phyloP scores from a whole-genome alignment of 805 yeast species.

The Metschnikowia orientalis region DNA sequence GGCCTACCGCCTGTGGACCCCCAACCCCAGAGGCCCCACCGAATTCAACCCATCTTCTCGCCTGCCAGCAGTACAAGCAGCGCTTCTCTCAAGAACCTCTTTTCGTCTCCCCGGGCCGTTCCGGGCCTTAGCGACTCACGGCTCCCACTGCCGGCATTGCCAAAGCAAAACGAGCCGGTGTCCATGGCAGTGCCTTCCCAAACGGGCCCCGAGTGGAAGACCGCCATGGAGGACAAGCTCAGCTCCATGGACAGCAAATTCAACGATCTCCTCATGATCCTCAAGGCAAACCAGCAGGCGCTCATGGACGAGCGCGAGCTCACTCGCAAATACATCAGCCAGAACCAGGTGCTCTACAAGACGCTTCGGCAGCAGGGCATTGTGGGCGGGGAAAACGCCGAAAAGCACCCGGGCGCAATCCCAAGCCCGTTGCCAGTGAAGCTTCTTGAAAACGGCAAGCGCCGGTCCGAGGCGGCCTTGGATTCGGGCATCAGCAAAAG shows the following conservation, averaged over 20 bases:
- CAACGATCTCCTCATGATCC: slow-evolving; percentile 31
- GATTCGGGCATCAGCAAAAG: not conserved
- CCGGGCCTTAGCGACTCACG: too few relatives aligned
- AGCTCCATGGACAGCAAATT: slow-evolving; percentile 35
- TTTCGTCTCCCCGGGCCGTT: too few relatives aligned
- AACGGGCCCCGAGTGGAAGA: slow-evolving; percentile 28
- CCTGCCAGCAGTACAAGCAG: too few relatives aligned
- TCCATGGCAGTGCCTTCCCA: too few relatives aligned
- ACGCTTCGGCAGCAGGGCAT: slow-evolving; percentile 1
- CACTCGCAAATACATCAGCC: slow-evolving; percentile 3
- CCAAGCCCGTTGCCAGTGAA: not conserved
- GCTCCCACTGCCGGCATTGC: too few relatives aligned
- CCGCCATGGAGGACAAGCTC: slow-evolving; percentile 32
- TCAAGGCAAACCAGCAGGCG: slow-evolving; percentile 30
- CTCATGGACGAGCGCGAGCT: slow-evolving; percentile 21
- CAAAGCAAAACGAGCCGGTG: too few relatives aligned
- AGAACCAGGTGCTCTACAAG: slow-evolving; percentile 3
- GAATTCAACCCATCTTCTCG: too few relatives aligned
- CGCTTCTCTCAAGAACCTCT: too few relatives aligned
- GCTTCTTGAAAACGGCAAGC: not conserved
- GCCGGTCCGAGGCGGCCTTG: not conserved
- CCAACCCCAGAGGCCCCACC: too few relatives aligned
- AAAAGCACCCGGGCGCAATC: not conserved
- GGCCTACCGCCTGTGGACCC: slow-evolving; percentile 23
- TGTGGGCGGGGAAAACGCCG: not conserved